These are phyloP conservation scores for Trichoderma sp. DNA, from an alignment of 2,329 filamentous ascomycete species.

Conservation along the genomic window DNA sequence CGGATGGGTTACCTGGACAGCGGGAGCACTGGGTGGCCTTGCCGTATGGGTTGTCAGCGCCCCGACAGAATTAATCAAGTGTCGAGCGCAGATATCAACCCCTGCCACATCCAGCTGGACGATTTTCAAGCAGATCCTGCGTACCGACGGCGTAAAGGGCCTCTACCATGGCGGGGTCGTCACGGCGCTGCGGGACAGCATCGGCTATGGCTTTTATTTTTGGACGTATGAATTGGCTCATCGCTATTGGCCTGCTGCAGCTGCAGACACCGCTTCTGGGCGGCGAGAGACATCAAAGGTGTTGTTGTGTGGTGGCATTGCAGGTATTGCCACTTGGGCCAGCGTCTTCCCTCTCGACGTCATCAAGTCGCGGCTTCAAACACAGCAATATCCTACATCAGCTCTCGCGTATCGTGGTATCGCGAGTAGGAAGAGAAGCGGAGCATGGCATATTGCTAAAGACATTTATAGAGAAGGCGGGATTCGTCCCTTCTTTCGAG, in stretches of 20 bases:
- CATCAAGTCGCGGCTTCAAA: conserved; percentile 90
- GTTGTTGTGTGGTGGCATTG: conserved; percentile 82
- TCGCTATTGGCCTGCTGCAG: conserved; percentile 53
- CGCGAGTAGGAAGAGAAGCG: conserved; percentile 41
- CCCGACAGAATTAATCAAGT: conserved; percentile 90
- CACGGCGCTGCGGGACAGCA: conserved; percentile 79
- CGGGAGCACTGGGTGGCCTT: conserved; percentile 80
- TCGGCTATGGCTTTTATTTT: conserved; percentile 98
- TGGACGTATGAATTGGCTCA: conserved; percentile 85
- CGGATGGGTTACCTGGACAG: conserved; percentile 72
- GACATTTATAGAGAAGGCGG: conserved; percentile 69
- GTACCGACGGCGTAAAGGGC: conserved; percentile 63
- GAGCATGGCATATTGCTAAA: conserved; percentile 66
- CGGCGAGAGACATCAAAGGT: conserved; percentile 62
- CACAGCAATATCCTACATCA: conserved; percentile 52
- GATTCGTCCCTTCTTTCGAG: conserved; percentile 67
- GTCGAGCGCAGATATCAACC: conserved; percentile 71
- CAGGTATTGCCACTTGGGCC: conserved; percentile 85
- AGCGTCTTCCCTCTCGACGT: conserved; percentile 91
- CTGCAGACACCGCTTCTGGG: conserved; percentile 35
- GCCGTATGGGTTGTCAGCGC: conserved; percentile 85
- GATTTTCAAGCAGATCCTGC: conserved; percentile 66
- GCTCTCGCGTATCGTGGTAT: conserved; percentile 4
- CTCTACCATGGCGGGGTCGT: conserved; percentile 81
- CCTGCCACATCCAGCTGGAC: conserved; percentile 60